Evolutionary conservation across 176 grass and related monocot genomes (phyloP).

Genomic region (Lolium perenne): DNA sequence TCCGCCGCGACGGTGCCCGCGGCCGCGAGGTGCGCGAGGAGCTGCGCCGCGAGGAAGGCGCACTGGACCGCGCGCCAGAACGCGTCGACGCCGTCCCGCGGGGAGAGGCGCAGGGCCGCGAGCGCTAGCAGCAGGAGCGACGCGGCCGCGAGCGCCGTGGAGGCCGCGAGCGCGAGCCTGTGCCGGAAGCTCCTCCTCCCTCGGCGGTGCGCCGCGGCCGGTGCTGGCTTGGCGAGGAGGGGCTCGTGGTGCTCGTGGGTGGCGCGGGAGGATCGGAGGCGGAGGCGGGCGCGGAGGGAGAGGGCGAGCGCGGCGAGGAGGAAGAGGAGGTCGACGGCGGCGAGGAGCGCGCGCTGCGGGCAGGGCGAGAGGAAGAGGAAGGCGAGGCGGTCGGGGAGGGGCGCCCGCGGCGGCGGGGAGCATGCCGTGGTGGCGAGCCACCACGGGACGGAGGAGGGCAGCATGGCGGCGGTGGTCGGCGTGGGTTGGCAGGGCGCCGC

Average conservation of each 20-base stretch:
- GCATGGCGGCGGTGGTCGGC: neutral
- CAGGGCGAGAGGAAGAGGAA: conserved; percentile 59
- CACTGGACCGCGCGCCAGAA: no score
- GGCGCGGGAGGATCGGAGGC: no score
- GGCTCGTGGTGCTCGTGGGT: neutral
- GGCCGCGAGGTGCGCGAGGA: no score
- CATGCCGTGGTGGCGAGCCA: conserved; percentile 49
- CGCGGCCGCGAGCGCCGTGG: conserved; percentile 25
- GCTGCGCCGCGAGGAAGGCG: no score
- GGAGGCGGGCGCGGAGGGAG: conserved; percentile 21
- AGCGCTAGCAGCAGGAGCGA: conserved; percentile 47
- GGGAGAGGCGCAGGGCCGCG: conserved; percentile 2
- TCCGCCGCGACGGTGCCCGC: no score
- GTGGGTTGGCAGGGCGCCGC: no score
- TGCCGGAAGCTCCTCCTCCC: conserved; percentile 11
- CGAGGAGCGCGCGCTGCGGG: conserved; percentile 55
- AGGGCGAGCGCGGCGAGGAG: conserved; percentile 33
- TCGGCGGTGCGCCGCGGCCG: no score
- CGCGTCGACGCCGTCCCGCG: no score
- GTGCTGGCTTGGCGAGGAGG: conserved; percentile 33
- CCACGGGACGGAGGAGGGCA: conserved; percentile 25
- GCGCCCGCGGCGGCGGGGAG: neutral
- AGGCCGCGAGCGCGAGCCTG: conserved; percentile 39
- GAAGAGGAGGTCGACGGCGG: conserved; percentile 43
- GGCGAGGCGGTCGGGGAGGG: conserved; percentile 13